phyloP scores from a whole-genome alignment of 2,329 filamentous ascomycete genomes.

The Drechslerella dactyloides region DNA sequence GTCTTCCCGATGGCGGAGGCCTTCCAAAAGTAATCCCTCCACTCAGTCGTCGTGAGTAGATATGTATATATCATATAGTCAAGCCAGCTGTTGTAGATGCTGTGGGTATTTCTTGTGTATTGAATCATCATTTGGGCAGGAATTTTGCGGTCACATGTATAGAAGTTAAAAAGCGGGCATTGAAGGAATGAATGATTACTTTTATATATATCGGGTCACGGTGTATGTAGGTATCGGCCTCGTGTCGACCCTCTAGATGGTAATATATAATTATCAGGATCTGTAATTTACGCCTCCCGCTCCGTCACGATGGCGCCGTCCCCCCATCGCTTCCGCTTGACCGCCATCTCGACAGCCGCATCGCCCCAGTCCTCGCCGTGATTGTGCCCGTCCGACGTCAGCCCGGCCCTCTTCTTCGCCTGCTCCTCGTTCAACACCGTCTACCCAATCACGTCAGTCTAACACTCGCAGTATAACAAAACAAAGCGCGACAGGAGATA shows the following conservation, averaged over 20 bases:
- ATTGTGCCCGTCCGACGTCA: slow-evolving; percentile 75
- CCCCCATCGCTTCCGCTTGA: slow-evolving; percentile 84
- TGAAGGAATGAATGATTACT: too few relatives aligned
- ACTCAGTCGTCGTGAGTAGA: too few relatives aligned
- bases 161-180: too few relatives aligned
- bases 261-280: neutral
- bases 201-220: too few relatives aligned
- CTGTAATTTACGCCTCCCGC: slow-evolving; percentile 10
- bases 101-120: slow-evolving; percentile 6
- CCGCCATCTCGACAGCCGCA: slow-evolving; percentile 90
- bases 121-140: neutral
- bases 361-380: slow-evolving; percentile 96
- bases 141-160: too few relatives aligned
- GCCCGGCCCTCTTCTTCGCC: slow-evolving; percentile 80
- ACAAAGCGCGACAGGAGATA: slow-evolving; percentile 48
- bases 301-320: slow-evolving; percentile 63
- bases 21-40: slow-evolving; percentile 13
- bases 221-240: slow-evolving; percentile 5
- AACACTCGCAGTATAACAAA: neutral
- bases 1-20: slow-evolving; percentile 35
- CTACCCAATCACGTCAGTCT: slow-evolving; percentile 59
- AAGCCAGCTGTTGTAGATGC: too few relatives aligned
- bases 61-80: too few relatives aligned
- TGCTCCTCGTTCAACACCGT: slow-evolving; percentile 90
- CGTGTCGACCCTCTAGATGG: slow-evolving; percentile 4